Conservation (phyloP, 2,329 filamentous ascomycete genomes). For the Colletotrichum lini region DNA sequence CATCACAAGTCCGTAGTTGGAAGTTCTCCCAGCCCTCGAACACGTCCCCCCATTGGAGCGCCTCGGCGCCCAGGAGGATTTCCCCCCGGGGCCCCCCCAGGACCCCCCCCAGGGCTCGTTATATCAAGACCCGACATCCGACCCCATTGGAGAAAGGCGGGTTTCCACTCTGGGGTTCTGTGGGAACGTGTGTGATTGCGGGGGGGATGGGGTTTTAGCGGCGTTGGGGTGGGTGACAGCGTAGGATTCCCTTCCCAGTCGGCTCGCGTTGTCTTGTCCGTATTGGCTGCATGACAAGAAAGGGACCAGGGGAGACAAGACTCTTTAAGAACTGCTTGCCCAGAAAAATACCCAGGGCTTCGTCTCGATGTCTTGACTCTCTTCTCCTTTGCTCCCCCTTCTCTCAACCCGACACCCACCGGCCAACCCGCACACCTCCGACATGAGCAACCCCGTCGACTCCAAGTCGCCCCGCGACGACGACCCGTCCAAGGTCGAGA, state of each 20-base stretch:
- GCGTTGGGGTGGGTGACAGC: constrained; percentile 2
- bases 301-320: constrained; percentile 11
- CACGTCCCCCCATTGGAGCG: constrained; percentile 35
- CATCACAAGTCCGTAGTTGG: not conserved
- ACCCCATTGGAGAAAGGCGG: constrained; percentile 13
- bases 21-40: constrained; percentile 2
- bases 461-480: constrained; percentile 33
- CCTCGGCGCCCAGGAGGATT: constrained; percentile 24
- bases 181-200: constrained; percentile 23
- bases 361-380: not conserved
- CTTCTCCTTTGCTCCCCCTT: not conserved
- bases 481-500: constrained; percentile 35
- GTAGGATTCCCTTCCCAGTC: constrained; percentile 27
- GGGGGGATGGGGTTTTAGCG: constrained; percentile 28
- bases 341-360: not conserved
- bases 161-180: constrained; percentile 34
- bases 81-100: not conserved
- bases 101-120: constrained; percentile 5
- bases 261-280: constrained; percentile 18
- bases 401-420: not conserved
- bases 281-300: constrained; percentile 22
- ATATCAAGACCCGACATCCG: constrained; percentile 30
- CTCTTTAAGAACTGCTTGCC: constrained; percentile 32
- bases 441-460: constrained; percentile 32
- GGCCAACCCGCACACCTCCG: not conserved